Evolutionary conservation across 2,329 filamentous ascomycete genomes (phyloP), one percentile per base, ranked within the genome.

Genomic region (Simplicillium aogashimaense): DNA sequence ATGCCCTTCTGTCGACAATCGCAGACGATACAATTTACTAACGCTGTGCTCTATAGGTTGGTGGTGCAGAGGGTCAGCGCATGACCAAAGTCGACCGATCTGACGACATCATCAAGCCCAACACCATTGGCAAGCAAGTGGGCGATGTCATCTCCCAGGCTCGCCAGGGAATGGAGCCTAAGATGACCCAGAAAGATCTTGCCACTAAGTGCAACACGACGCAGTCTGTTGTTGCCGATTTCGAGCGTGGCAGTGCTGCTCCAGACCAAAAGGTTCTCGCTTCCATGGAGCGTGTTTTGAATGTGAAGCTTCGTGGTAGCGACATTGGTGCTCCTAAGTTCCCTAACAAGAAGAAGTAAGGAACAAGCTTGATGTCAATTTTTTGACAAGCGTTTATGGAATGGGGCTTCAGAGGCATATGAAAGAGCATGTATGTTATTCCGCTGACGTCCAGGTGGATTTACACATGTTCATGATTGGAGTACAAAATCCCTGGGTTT

Each of bases 21-120:
- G 9, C 9, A 6, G 9, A 25, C 9, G 20, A 25, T 6, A 25
- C 9, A 25, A 6, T 25, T 6, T 25, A 9, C 20, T 25, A 25
- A 25, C 20, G 5, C 20, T 25, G 9, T 25, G 9, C 20, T 25
- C 20, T 6, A 25, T 9, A 25, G 20, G 20, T 9, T 6, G 47
- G 50, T 17, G 47, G 50, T 39, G 52, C 53, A 50, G 90, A 97
- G 67, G 92, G 92, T 53, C 92, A 98, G 69, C 89, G 86, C 60
- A 75, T 97, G 50, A 97, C 92, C 51, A 95, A 97, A 73, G 89
- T 98, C 64, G 92, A 97, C 74, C 89, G 90, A 52, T 82, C 81
- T 60, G 89, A 97, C 72, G 92, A 95, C 61, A 95, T 95, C 67
- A 83, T 97, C 67, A 95, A 95, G 72, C 89, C 88, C 58, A 94